Evolutionary conservation across 495 filamentous ascomycete genomes (phyloP).

Genomic region (Hypoxylon lenormandii): DNA sequence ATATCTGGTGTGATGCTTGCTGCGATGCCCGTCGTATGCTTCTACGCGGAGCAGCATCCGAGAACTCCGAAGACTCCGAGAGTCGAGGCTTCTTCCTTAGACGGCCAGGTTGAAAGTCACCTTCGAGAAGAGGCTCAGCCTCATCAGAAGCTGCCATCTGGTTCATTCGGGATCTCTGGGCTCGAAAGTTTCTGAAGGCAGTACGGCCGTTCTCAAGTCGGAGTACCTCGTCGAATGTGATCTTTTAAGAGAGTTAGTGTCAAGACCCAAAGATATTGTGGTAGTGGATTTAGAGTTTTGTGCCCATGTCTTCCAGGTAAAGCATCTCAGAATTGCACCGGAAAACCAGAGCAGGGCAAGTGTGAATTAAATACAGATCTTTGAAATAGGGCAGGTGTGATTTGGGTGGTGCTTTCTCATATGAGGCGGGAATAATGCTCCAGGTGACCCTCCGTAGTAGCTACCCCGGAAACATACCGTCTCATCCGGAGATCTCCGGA

Average conservation of each 20-base stretch:
- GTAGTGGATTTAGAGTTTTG: neutral
- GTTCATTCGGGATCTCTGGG: neutral
- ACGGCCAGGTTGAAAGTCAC: slow-evolving; percentile 20
- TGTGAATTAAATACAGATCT: neutral
- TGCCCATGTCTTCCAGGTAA: no score
- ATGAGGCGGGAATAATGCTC: neutral
- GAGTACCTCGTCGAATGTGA: slow-evolving; percentile 31
- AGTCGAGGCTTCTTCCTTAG: no score
- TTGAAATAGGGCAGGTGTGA: neutral
- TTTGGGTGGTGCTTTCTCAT: neutral
- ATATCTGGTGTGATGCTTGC: slow-evolving; percentile 37
- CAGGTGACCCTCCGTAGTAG: neutral
- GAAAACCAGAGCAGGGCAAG: neutral
- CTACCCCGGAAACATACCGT: slow-evolving; percentile 21
- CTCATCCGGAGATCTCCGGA: neutral
- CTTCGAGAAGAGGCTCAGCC: slow-evolving; percentile 33
- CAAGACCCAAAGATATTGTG: slow-evolving; percentile 11
- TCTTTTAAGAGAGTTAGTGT: slow-evolving; percentile 34
- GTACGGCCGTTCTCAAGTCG: slow-evolving; percentile 22
- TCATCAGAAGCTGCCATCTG: slow-evolving; percentile 8
- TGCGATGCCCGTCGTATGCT: slow-evolving; percentile 46
- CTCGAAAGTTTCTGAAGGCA: slow-evolving; percentile 18
- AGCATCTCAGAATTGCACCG: neutral
- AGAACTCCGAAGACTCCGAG: no score
- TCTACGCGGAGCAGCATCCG: slow-evolving; percentile 11